Conservation (phyloP, 768 basidiomycete species). For the Inosperma sp. region DNA sequence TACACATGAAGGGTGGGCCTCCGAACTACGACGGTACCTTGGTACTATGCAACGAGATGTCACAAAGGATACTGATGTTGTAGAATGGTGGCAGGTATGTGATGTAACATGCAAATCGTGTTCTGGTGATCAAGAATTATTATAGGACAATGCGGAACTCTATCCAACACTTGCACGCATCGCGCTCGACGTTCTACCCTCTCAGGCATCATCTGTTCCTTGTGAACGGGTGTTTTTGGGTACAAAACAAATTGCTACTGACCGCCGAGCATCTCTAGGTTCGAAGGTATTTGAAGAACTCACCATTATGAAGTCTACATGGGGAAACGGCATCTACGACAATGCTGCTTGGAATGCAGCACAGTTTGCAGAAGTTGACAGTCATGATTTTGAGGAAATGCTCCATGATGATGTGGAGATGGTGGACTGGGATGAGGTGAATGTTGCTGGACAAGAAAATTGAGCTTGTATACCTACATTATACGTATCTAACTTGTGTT, state of each 20-base stretch:
- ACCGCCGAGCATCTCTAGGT: conserved; percentile 2
- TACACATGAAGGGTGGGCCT: conserved; percentile 10
- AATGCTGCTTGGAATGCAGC: conserved; percentile 9
- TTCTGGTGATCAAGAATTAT: neutral
- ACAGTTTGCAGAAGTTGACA: conserved; percentile 10
- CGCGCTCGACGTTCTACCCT: conserved; percentile 9
- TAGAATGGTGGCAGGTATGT: conserved; percentile 12
- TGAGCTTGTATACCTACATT: conserved; percentile 1
- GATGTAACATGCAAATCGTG: conserved; percentile 4
- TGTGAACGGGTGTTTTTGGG: conserved; percentile 10
- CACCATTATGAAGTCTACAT: conserved; percentile 9
- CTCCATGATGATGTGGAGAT: conserved; percentile 9
- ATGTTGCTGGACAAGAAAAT: no score
- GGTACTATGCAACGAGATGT: conserved; percentile 9
- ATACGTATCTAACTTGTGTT: conserved; percentile 1
- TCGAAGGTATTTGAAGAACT: conserved; percentile 12
- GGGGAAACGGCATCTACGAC: conserved; percentile 9
- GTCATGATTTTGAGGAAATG: conserved; percentile 10
- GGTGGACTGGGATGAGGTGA: conserved; percentile 1
- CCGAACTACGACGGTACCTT: conserved; percentile 9
- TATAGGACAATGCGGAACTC: conserved; percentile 6
- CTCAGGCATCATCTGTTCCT: no score
- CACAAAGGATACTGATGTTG: conserved; percentile 8
- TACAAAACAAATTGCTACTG: conserved; percentile 9
- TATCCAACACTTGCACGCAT: conserved; percentile 8